Evolutionary conservation across 306 rosid genomes (phyloP), one percentile per base, ranked within the genome.

Genomic region (Vigna angularis): DNA sequence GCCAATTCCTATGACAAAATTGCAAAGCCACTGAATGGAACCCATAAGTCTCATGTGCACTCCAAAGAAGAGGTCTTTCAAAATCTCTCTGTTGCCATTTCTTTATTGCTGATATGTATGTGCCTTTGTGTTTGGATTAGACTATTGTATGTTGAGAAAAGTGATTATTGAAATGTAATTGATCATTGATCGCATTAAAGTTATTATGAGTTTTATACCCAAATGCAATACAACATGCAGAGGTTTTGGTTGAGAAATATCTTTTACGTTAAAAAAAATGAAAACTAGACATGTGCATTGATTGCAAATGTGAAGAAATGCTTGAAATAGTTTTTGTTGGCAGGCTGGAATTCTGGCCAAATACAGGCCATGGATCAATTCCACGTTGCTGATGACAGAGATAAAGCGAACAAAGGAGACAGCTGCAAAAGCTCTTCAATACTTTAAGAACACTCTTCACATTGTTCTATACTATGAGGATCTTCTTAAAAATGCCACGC

Each of bases 1-100:
- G 90, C 91, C 45, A 90, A 90, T 74, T 51, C 86, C 4, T 77
- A 82, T 55, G 91, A 90, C 79, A 86, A 71, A 83, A 78, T 75
- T 66, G 81, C 83, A 68, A 90, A 88, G 83, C 82, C 78, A 69
- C 77, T 90, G 9, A 84, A 90, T 73, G 91, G 94, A 66, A 88
- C 89, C 36, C 90, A 90, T 79, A 86, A 88, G 73, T 82, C 91
- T 72, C 94, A 90, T 72, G 87, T 83, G 4, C 89, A 88, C 53
- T 88, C 88, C 64, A 69, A 69, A 28, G 5, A 42, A 15, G 90
- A 90, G 86, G 90, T 83, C 18, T 42, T 26, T 44, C 30, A 20
- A 36, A 20, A 36, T 32, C 68, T 75, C 18, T 26, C 17, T 26
- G 15, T 32, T 15, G 14, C 36, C 17, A 44, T 58, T 12, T 28